Base-by-base conservation (phyloP, 2,329 filamentous ascomycete species). In the Periconia sp. region DNA sequence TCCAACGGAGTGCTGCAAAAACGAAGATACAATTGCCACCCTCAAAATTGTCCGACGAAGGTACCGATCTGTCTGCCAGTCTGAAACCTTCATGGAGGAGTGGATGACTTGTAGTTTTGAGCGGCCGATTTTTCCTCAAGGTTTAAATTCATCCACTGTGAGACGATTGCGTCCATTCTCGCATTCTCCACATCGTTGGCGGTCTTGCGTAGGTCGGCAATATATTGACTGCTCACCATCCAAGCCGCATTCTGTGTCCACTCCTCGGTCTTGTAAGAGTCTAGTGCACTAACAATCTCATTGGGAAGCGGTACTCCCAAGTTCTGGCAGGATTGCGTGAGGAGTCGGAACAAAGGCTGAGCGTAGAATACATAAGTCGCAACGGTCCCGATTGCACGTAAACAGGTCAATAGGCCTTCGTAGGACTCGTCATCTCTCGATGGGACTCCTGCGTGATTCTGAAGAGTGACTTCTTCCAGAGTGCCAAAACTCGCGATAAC, bases 161-260 rank as follows among this genome's bases (percentile, higher is more conserved):
- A 62, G 8, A 71, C 60, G 41, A 71, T 54, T 18, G 55, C 61
- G 33, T 71, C 67, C 66, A 71, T 71, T 15, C 61, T 60, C 27
- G 49, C 51, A 23, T 52, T 59, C 44, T 66, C 61, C 3, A 59
- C 41, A 9, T 57, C 61, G 1, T 53, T 41, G 3, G 54, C 45
- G 7, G 53, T 50, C 47, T 60, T 58, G 11, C 62, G 53, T 17
- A 60, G 62, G 46, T 69, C 67, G 2, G 65, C 64, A 52, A 70
- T 62, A 33, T 66, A 71, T 46, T 66, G 66, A 42, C 65, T 69
- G 17, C 65, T 69, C 17, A 70, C 61, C 27, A 65, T 30, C 23
- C 43, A 57, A 1, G 59, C 60, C 19, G 66, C 68, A 14, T 64
- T 62, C 27, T 57, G 63, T 1, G 66, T 71, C 68, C 68, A 71